These are phyloP conservation scores for Verticillium nonalfalfae DNA, from an alignment of 2,329 filamentous ascomycete species.

Conservation along the genomic window DNA sequence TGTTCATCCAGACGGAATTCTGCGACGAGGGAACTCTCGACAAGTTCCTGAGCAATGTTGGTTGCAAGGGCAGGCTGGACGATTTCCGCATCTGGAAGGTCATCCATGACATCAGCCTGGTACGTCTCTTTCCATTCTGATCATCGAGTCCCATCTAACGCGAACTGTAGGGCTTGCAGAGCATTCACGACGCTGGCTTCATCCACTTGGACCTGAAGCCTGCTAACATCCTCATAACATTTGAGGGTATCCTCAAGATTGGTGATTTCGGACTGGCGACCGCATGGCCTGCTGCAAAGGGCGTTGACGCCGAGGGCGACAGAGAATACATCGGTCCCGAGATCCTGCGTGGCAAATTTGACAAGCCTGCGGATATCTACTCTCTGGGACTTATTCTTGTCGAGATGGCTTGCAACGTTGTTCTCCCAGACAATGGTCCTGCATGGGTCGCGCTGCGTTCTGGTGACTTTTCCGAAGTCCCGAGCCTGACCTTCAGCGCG, in stretches of 20 bases:
- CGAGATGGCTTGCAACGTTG: conserved; percentile 90
- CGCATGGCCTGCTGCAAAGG: conserved; percentile 65
- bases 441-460: conserved; percentile 87
- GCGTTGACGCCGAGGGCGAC: conserved; percentile 87
- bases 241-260: conserved; percentile 77
- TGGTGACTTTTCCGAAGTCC: conserved; percentile 83
- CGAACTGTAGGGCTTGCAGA: conserved; percentile 66
- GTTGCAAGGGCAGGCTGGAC: conserved; percentile 79
- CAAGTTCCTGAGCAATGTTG: conserved; percentile 75
- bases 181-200: conserved; percentile 83
- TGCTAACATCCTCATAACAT: conserved; percentile 76
- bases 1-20: conserved; percentile 97
- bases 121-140: conserved; percentile 37
- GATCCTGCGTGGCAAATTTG: conserved; percentile 77
- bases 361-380: conserved; percentile 90
- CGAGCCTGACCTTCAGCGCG: conserved; percentile 77
- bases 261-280: conserved; percentile 82
- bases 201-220: conserved; percentile 83
- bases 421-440: conserved; percentile 85
- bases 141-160: conserved; percentile 10
- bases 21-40: conserved; percentile 92
- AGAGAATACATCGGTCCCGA: conserved; percentile 95
- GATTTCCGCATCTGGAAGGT: conserved; percentile 99
- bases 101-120: conserved; percentile 74
- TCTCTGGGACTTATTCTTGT: conserved; percentile 90